Evolutionary conservation across 2,329 filamentous ascomycete genomes (phyloP), one percentile per base, ranked within the genome.

Genomic region (Plectosphaerella plurivora): DNA sequence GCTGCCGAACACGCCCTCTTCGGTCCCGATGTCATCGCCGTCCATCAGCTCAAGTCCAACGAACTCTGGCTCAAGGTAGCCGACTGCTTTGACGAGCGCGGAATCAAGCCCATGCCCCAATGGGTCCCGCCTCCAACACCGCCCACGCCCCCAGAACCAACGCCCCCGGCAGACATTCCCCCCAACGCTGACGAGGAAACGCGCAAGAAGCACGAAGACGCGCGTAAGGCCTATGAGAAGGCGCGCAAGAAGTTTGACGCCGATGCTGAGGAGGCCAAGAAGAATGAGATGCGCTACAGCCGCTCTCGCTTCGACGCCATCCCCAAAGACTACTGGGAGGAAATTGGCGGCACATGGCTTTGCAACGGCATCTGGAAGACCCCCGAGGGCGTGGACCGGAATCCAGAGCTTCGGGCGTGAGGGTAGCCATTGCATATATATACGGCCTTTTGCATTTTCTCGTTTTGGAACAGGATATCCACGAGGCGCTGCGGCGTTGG

Each of bases 31-130:
- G 46, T 57, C 7, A 61, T 67, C 25, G 64, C 60, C 5, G 51
- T 67, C 1, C 65, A 67, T 49, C 47, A 61, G 45, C 61, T 67
- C 49, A 67, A 65, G 53, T 52, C 60, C 12, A 58, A 60, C 47
- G 41, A 46, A 22, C 24, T 55, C 1, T 67, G 59, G 55, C 53
- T 62, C 47, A 65, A 64, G 51, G 64, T 66, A 16, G 63, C 64
- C 18, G 51, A 58, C 41, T 63, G 60, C 53, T 68, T 68, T 45
- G 58, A 65, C 41, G 59, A 61, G 49, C 35, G 55, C 5, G 65
- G 65, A 37, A 52, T 67, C 49, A 62, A 63, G 45, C 39, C 47
- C 8, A 55, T 51, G 45, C 59, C 53, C 7, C 24, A 20, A 71
- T 73, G 16, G 77, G 80, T 41, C 8, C 8, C 28, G 28, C 28